phyloP scores from a whole-genome alignment of 2,329 filamentous ascomycete species.

The Trichoderma sp. region DNA sequence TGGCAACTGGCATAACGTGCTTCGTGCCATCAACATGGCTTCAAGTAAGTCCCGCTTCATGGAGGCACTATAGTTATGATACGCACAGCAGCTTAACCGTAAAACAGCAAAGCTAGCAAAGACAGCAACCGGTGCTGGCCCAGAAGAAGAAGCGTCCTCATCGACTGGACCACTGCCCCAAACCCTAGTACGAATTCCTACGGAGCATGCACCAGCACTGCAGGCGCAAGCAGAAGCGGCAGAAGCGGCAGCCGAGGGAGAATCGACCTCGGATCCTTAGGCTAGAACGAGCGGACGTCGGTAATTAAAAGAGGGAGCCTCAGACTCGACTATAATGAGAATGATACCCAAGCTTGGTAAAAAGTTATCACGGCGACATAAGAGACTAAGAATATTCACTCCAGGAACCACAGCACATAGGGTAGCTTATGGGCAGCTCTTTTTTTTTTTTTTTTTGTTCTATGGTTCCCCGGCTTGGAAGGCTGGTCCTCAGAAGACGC shows the following conservation, averaged over 20 bases:
- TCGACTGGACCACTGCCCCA: slow-evolving; percentile 65
- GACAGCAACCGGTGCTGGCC: slow-evolving; percentile 47
- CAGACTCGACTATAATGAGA: neutral
- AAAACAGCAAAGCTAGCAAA: slow-evolving; percentile 67
- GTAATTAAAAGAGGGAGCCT: neutral
- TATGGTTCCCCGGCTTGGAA: neutral
- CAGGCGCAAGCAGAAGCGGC: slow-evolving; percentile 61
- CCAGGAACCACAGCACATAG: neutral
- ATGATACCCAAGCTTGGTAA: neutral
- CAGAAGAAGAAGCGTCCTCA: slow-evolving; percentile 43
- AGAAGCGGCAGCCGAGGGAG: slow-evolving; percentile 47
- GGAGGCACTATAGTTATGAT: neutral
- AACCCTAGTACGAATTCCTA: slow-evolving; percentile 81
- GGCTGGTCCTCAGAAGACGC: neutral
- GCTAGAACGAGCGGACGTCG: neutral
- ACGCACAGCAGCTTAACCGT: neutral
- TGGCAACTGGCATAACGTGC: slow-evolving; percentile 84
- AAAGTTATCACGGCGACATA: neutral
- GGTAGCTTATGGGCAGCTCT: neutral
- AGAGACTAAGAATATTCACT: neutral
- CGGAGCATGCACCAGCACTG: slow-evolving; percentile 69
- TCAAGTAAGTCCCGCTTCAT: slow-evolving; percentile 61
- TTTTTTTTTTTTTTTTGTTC: neutral
- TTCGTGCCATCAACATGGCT: slow-evolving; percentile 83
- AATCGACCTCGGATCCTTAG: slow-evolving; percentile 19